Conservation (phyloP, 2,329 filamentous ascomycete genomes). For the Dothistroma pini region DNA sequence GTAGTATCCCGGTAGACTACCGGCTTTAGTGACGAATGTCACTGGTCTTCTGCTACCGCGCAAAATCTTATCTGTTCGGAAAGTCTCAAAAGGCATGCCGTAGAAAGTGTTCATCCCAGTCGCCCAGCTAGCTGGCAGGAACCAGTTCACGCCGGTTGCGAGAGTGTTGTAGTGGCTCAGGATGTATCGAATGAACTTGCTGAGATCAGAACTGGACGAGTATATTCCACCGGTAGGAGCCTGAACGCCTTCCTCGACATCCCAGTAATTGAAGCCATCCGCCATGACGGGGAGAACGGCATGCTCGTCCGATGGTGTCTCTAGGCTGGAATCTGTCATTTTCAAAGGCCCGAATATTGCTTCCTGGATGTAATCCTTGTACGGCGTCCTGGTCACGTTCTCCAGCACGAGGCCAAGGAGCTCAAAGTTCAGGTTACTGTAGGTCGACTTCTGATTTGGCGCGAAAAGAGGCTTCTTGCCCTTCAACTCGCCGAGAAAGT, state of each 20-base stretch:
- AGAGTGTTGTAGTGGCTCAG: conserved; percentile 42
- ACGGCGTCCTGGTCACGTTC: conserved; percentile 37
- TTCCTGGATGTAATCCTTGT: conserved; percentile 38
- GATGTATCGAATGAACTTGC: conserved; percentile 43
- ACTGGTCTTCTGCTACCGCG: conserved; percentile 36
- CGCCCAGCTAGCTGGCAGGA: conserved; percentile 39
- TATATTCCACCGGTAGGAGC: conserved; percentile 46
- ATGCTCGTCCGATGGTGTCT: conserved; percentile 34
- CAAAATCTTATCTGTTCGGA: conserved; percentile 41
- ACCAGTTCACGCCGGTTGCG: conserved; percentile 43
- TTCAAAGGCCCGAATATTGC: conserved; percentile 40
- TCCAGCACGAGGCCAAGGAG: conserved; percentile 42
- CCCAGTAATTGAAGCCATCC: conserved; percentile 38
- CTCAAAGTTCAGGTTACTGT: conserved; percentile 42
- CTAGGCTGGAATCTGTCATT: conserved; percentile 35
- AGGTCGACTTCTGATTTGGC: conserved; percentile 42
- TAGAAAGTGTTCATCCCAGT: conserved; percentile 41
- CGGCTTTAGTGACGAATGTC: conserved; percentile 46
- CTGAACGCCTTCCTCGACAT: conserved; percentile 41
- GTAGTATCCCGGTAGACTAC: conserved; percentile 42
- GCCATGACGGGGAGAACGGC: conserved; percentile 38
- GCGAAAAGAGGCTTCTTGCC: conserved; percentile 38
- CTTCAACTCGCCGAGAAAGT: conserved; percentile 35
- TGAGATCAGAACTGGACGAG: conserved; percentile 40
- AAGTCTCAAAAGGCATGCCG: conserved; percentile 49